phyloP scores from a whole-genome alignment of 768 basidiomycete species.

The Trametes villosa region DNA sequence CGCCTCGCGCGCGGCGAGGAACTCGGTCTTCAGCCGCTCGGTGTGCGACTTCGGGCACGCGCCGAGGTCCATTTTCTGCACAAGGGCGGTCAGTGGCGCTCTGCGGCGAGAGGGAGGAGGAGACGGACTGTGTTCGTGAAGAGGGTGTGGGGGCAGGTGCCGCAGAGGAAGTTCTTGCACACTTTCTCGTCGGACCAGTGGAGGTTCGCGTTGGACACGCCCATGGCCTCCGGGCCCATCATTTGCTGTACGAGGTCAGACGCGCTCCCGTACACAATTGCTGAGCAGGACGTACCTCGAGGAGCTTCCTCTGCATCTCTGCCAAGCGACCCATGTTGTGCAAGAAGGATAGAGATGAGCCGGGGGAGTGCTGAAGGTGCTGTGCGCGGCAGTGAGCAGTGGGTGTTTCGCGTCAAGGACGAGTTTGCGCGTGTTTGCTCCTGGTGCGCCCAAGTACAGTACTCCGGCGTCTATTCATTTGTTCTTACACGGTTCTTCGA shows the following conservation, averaged over 20 bases:
- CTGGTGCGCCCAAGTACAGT: not conserved
- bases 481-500: too few relatives aligned
- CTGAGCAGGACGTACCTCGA: constrained; percentile 46
- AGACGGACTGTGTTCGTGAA: constrained; percentile 96
- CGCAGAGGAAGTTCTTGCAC: constrained; percentile 96
- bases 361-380: not conserved
- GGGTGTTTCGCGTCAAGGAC: constrained; percentile 2
- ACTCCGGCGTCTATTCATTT: not conserved
- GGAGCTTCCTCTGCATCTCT: constrained; percentile 97
- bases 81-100: constrained; percentile 1
- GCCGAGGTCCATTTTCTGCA: constrained; percentile 98
- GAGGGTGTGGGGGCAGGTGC: constrained; percentile 96
- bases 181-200: constrained; percentile 97
- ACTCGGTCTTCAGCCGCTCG: constrained; percentile 91
- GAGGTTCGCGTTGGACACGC: constrained; percentile 89
- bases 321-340: constrained; percentile 88
- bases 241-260: constrained; percentile 67
- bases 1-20: constrained; percentile 75
- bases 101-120: not conserved
- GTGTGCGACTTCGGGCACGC: constrained; percentile 97
- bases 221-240: constrained; percentile 99
- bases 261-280: constrained; percentile 36
- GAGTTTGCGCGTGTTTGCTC: constrained; percentile 13
- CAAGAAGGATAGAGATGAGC: not conserved
- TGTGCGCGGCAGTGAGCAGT: not conserved